These are phyloP conservation scores for Stachybotrys elegans DNA, from an alignment of 2,329 filamentous ascomycete genomes.

Conservation along the genomic window DNA sequence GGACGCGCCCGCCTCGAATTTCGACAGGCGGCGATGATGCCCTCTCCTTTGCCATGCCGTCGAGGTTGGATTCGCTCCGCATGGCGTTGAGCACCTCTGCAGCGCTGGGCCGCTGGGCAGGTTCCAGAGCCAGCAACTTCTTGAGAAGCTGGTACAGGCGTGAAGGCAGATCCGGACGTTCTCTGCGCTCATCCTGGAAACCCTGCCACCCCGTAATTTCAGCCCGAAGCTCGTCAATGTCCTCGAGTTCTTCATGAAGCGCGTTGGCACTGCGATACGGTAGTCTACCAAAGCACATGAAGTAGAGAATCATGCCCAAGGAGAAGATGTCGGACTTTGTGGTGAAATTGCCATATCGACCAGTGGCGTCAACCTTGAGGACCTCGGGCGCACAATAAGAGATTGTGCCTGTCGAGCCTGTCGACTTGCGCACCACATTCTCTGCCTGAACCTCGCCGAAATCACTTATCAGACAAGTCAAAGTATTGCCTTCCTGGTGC, in stretches of 20 bases:
- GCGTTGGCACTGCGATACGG: conserved; percentile 82
- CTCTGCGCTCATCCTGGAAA: conserved; percentile 70
- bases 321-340: conserved; percentile 99
- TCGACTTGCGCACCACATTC: conserved; percentile 76
- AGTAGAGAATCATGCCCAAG: conserved; percentile 96
- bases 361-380: conserved; percentile 61
- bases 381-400: conserved; percentile 98
- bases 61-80: conserved; percentile 56
- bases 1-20: conserved; percentile 42
- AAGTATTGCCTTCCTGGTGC: conserved; percentile 65
- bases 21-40: conserved; percentile 30
- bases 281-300: conserved; percentile 88
- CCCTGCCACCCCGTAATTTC: conserved; percentile 88
- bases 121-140: conserved; percentile 71
- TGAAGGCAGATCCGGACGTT: conserved; percentile 76
- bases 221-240: conserved; percentile 74
- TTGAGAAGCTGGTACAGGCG: conserved; percentile 83
- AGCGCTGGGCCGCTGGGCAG: conserved; percentile 72
- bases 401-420: conserved; percentile 90
- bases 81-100: conserved; percentile 79
- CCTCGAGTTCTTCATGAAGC: conserved; percentile 86
- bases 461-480: conserved; percentile 87
- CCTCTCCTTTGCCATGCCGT: conserved; percentile 32
- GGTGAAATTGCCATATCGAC: conserved; percentile 85
- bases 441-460: conserved; percentile 94